Conservation (phyloP, 768 basidiomycete genomes). For the Mycena chlorophos region DNA sequence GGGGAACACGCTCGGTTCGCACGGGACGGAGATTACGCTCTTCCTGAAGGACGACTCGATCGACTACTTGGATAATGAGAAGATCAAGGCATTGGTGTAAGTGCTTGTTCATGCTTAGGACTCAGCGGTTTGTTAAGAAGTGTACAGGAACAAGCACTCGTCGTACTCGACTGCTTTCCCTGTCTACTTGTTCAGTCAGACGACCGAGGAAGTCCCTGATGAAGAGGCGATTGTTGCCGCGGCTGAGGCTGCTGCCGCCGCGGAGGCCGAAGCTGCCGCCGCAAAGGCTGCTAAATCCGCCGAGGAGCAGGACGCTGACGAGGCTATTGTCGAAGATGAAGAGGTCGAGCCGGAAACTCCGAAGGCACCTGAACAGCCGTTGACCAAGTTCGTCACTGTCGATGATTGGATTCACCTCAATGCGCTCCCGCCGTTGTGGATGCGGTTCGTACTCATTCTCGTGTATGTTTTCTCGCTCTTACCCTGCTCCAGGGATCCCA, state of each 20-base stretch:
- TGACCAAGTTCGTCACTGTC: slow-evolving; percentile 64
- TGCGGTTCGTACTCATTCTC: slow-evolving; percentile 54
- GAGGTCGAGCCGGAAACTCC: slow-evolving; percentile 48
- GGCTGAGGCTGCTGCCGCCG: slow-evolving; percentile 19
- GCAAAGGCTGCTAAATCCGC: slow-evolving; percentile 23
- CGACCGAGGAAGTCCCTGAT: slow-evolving; percentile 62
- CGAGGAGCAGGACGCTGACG: slow-evolving; percentile 54
- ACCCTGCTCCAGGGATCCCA: slow-evolving; percentile 66
- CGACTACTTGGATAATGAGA: slow-evolving; percentile 70
- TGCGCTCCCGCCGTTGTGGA: slow-evolving; percentile 90
- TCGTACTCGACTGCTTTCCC: slow-evolving; percentile 85
- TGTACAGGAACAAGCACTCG: slow-evolving; percentile 76
- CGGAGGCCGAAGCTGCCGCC: slow-evolving; percentile 20
- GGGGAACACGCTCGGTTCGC: slow-evolving; percentile 79
- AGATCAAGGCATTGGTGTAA: slow-evolving; percentile 75
- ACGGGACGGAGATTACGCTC: slow-evolving; percentile 92
- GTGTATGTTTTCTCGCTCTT: slow-evolving; percentile 7
- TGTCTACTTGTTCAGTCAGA: slow-evolving; percentile 73
- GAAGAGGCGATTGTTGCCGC: slow-evolving; percentile 33
- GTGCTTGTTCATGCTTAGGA: too few relatives aligned
- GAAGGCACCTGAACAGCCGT: slow-evolving; percentile 46
- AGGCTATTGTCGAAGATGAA: slow-evolving; percentile 68
- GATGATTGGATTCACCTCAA: slow-evolving; percentile 88
- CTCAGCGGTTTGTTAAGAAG: neutral
- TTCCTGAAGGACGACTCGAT: slow-evolving; percentile 74